A percentile compares a stretch with the other conserved stretches of the same genome.
phyloP scores from a whole-genome alignment of 2,329 filamentous ascomycete genomes.

The Alternaria ethzedia region DNA sequence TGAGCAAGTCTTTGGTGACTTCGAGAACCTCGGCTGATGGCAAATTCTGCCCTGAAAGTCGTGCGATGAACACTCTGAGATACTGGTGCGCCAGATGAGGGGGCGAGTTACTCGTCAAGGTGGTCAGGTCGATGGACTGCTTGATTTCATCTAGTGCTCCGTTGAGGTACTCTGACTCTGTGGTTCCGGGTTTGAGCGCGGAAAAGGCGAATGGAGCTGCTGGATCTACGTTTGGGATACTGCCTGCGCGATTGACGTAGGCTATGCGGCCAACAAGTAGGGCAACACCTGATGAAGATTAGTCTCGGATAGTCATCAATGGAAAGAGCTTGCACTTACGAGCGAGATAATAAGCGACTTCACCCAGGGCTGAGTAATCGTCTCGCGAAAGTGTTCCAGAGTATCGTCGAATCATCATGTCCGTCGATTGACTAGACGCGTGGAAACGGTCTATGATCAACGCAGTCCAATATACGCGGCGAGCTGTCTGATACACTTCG shows the following conservation, averaged over 20 bases:
- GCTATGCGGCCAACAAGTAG: conserved; percentile 41
- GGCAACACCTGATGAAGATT: conserved; percentile 30
- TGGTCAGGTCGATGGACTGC: conserved; percentile 41
- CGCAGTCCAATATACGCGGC: conserved; percentile 46
- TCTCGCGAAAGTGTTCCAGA: conserved; percentile 40
- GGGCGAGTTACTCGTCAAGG: conserved; percentile 35
- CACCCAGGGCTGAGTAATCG: conserved; percentile 39
- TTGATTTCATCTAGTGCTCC: conserved; percentile 39
- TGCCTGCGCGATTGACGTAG: conserved; percentile 36
- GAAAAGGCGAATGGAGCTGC: conserved; percentile 37
- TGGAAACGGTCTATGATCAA: conserved; percentile 49
- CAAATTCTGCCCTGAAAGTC: conserved; percentile 29
- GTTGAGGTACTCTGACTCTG: conserved; percentile 36
- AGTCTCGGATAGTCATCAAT: conserved; percentile 2
- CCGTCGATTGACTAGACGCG: conserved; percentile 42
- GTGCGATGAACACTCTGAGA: conserved; percentile 42
- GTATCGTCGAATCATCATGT: conserved; percentile 41
- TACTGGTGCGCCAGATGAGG: conserved; percentile 47
- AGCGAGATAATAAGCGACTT: conserved; percentile 44
- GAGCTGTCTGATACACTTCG: conserved; percentile 37
- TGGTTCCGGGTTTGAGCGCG: conserved; percentile 31
- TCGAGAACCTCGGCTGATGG: conserved; percentile 34
- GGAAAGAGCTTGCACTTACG: conserved; percentile 31
- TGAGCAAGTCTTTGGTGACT: conserved; percentile 39
- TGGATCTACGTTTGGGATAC: conserved; percentile 39